Base-by-base conservation (phyloP, 2,329 filamentous ascomycete genomes). In the Alternaria conjuncta region DNA sequence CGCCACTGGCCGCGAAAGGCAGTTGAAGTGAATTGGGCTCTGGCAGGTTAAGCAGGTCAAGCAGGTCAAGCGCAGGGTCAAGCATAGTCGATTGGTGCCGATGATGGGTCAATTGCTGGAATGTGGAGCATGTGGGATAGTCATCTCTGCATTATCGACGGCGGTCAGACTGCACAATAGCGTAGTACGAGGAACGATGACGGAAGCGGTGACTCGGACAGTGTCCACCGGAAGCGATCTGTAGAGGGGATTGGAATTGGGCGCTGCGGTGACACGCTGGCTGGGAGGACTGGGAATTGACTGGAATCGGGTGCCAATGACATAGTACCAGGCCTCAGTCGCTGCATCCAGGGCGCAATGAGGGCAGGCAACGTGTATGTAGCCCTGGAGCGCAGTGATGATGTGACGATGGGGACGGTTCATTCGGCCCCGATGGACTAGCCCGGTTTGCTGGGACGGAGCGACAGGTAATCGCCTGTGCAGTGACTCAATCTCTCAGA, bases 51-150 rank as follows among this genome's bases (percentile, higher is more conserved):
- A 57, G 58, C 67, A n/a, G n/a, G n/a, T n/a, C n/a, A n/a, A n/a
- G 60, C 66, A 71, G 60, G 63, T 61, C 53, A 50, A 57, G 57
- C 67, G 63, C 25, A 51, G 25, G 44, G 55, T 44, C n/a, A 25
- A 30, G 45, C 23, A 47, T 21, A 25, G 8, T 47, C 45, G n/a
- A 56, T 36, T 57, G 60, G 57, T 55, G 61, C 47, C 50, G 55
- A 57, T 65, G 65, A 56, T 58, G 57, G 55, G 57, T 50, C 50
- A 68, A 69, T 68, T 69, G 67, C 66, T 67, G 60, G 66, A 57
- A 70, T 66, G 74, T 74, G 72, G 68, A 74, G 71, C 71, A 61
- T 63, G 69, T 69, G 70, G 69, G 66, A 73, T 68, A 67, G 64
- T 63, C 55, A 54, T 68, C 36, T 62, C 63, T 64, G 69, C 69